Percentiles rank a stretch among this genome's conserved stretches.
These are phyloP conservation scores for Epichloe baconii DNA, from an alignment of 2,329 filamentous ascomycete species.

Conservation along the genomic window DNA sequence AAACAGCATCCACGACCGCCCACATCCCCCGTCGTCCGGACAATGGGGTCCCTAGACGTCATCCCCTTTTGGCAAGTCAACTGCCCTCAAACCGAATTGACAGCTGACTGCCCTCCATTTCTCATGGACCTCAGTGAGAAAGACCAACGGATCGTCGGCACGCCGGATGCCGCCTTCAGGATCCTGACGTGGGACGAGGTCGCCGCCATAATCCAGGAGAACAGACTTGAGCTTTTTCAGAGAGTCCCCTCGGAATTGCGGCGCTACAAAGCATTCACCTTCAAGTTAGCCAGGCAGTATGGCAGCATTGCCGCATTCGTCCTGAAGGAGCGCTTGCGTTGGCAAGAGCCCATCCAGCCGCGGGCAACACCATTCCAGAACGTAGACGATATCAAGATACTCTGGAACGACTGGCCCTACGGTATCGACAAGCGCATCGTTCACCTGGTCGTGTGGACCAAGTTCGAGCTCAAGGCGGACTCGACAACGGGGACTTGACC, in stretches of 20 bases:
- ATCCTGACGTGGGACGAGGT: slow-evolving; percentile 59
- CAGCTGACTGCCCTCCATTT: slow-evolving; percentile 57
- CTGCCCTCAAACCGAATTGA: slow-evolving; percentile 48
- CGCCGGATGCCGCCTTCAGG: slow-evolving; percentile 52
- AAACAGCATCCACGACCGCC: background rate
- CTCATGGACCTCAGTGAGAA: slow-evolving; percentile 51
- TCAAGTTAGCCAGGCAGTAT: slow-evolving; percentile 49
- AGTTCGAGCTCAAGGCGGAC: slow-evolving; percentile 67
- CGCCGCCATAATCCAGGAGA: slow-evolving; percentile 43
- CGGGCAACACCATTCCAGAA: slow-evolving; percentile 27
- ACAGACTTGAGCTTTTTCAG: slow-evolving; percentile 64
- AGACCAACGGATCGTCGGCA: slow-evolving; percentile 56
- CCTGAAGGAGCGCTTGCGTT: slow-evolving; percentile 53
- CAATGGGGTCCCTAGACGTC: slow-evolving; percentile 23
- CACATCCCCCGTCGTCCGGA: background rate
- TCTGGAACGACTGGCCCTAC: slow-evolving; percentile 93
- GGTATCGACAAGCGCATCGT: slow-evolving; percentile 65
- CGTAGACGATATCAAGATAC: slow-evolving; percentile 52
- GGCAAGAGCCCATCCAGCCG: slow-evolving; percentile 37
- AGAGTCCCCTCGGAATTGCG: slow-evolving; percentile 64
- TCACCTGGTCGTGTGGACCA: slow-evolving; percentile 87
- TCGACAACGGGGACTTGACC: slow-evolving; percentile 50
- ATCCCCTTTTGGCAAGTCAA: slow-evolving; percentile 76
- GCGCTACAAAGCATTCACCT: slow-evolving; percentile 61
- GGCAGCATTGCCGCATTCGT: slow-evolving; percentile 73